These are phyloP conservation scores for Amaranthus cruentus DNA, from an alignment of 148 eudicot genomes.

Conservation along the genomic window DNA sequence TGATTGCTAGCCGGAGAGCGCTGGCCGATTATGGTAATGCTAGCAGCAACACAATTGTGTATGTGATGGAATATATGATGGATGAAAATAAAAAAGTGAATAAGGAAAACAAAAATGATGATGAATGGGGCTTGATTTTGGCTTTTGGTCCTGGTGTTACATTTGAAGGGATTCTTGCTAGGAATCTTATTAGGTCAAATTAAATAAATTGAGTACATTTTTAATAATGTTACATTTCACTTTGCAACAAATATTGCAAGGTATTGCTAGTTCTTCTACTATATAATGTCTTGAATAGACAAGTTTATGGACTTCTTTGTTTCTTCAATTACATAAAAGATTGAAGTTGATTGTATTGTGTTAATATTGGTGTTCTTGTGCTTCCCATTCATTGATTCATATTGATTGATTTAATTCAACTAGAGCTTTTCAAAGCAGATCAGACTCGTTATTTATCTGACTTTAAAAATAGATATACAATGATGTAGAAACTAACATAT, in stretches of 20 bases:
- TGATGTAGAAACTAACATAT: too few species aligned
- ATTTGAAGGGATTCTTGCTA: conserved; percentile 89
- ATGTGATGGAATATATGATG: conserved; percentile 86
- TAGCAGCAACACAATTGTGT: conserved; percentile 90
- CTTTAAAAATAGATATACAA: background rate
- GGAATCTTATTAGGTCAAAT: conserved; percentile 48
- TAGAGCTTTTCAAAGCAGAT: too few species aligned
- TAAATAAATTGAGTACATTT: too few species aligned
- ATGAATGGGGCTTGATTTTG: conserved; percentile 86
- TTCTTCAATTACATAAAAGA: background rate
- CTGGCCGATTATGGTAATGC: conserved; percentile 88
- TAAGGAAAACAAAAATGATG: conserved; percentile 26
- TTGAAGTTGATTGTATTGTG: conserved; percentile 4
- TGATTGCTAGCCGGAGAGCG: conserved; percentile 71
- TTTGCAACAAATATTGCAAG: conserved; percentile 1
- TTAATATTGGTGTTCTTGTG: background rate
- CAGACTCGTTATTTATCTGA: too few species aligned
- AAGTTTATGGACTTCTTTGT: conserved; percentile 5
- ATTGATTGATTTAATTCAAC: too few species aligned
- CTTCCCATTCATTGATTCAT: too few species aligned
- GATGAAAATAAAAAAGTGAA: conserved; percentile 47
- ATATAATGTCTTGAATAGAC: background rate
- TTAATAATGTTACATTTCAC: background rate
- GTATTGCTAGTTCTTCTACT: background rate
- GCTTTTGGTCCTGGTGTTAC: conserved; percentile 97